Conservation (phyloP, 352 stramenopile species). For the Thraustotheca clavata region DNA sequence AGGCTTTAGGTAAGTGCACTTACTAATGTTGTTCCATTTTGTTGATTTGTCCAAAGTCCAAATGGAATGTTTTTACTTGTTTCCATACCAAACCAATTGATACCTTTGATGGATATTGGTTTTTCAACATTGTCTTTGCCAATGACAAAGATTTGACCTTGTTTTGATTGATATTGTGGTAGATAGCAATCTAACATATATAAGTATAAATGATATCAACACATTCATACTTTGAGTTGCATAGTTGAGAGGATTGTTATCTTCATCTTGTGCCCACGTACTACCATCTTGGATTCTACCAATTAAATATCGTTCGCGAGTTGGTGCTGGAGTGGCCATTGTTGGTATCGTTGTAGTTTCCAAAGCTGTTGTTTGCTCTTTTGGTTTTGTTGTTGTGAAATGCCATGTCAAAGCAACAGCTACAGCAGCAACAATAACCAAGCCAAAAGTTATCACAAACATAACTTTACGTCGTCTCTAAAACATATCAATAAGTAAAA, state of each 20-base stretch:
- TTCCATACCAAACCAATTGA: slow-evolving; percentile 77
- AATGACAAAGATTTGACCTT: slow-evolving; percentile 39
- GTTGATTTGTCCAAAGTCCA: slow-evolving; percentile 57
- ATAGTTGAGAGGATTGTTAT: slow-evolving; percentile 5
- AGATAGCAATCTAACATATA: slow-evolving; percentile 31
- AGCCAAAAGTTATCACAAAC: neutral
- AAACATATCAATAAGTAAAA: no score
- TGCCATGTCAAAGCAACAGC: neutral
- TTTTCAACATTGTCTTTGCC: slow-evolving; percentile 44
- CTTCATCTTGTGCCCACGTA: neutral
- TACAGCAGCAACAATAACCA: neutral
- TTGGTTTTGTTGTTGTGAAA: neutral
- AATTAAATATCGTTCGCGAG: slow-evolving; percentile 1
- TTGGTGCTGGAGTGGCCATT: slow-evolving; percentile 1
- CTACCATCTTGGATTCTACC: slow-evolving; percentile 16
- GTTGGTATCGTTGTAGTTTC: neutral
- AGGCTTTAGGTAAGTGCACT: neutral
- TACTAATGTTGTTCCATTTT: slow-evolving; percentile 48
- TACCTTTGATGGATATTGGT: slow-evolving; percentile 42
- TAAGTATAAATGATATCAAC: neutral
- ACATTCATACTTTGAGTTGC: neutral
- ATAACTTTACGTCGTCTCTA: neutral
- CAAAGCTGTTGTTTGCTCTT: neutral
- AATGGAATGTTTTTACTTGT: slow-evolving; percentile 43
- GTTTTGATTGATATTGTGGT: slow-evolving; percentile 55